These are phyloP conservation scores for Rhizopogon vulgaris DNA, from an alignment of 768 basidiomycete genomes.

Conservation along the genomic window DNA sequence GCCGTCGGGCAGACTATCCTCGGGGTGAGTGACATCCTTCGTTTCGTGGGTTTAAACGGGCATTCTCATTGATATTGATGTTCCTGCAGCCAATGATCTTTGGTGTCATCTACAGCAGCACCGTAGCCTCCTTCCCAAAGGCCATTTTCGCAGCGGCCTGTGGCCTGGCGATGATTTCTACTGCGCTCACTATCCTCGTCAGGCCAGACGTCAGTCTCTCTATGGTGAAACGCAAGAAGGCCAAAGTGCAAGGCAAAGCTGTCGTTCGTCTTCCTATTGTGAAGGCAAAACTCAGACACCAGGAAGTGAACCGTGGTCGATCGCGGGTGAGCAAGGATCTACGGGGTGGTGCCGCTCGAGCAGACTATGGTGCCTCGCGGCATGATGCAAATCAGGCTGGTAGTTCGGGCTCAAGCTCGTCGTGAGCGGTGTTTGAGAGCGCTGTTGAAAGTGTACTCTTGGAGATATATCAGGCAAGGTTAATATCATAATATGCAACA, in stretches of 20 bases:
- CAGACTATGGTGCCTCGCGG: slow-evolving; percentile 13
- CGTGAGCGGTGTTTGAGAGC: not conserved
- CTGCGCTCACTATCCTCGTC: slow-evolving; percentile 41
- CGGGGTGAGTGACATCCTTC: slow-evolving; percentile 28
- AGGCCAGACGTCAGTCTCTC: slow-evolving; percentile 25
- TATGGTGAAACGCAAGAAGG: slow-evolving; percentile 8
- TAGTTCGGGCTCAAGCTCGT: slow-evolving; percentile 1
- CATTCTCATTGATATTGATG: not conserved
- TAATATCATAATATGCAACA: not conserved
- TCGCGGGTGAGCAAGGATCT: slow-evolving; percentile 36
- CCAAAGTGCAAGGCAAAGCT: slow-evolving; percentile 2
- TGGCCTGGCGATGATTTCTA: slow-evolving; percentile 43
- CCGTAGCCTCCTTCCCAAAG: slow-evolving; percentile 59
- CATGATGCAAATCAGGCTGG: slow-evolving; percentile 5
- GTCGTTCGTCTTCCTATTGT: not conserved
- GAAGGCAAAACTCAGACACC: slow-evolving; percentile 9
- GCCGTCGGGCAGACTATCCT: slow-evolving; percentile 60
- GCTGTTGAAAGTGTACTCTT: not conserved
- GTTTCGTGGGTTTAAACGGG: not conserved
- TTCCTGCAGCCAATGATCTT: slow-evolving; percentile 59
- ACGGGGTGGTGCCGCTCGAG: slow-evolving; percentile 24
- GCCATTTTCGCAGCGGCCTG: slow-evolving; percentile 62
- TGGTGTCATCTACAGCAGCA: slow-evolving; percentile 57
- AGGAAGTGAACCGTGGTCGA: slow-evolving; percentile 18
- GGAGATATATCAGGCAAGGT: not conserved